These are phyloP conservation scores for Beauveria sp. DNA, from an alignment of 2,329 filamentous ascomycete species.

Conservation along the genomic window DNA sequence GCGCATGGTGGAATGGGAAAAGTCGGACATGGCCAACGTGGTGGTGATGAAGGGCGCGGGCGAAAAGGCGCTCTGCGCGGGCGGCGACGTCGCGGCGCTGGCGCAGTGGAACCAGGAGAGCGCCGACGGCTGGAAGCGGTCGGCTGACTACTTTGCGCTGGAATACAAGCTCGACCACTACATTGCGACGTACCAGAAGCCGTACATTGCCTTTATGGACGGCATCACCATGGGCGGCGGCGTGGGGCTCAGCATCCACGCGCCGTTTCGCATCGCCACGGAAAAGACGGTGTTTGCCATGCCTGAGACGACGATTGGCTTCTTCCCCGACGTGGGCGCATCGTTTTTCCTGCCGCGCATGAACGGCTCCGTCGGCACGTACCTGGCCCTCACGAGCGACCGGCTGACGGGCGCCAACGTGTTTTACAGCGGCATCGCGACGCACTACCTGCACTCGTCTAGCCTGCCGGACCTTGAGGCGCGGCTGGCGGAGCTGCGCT, in stretches of 20 bases:
- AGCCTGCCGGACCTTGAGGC: slow-evolving; percentile 73
- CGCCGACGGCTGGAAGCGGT: slow-evolving; percentile 62
- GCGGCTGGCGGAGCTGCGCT: slow-evolving; percentile 81
- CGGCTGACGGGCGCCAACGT: slow-evolving; percentile 74
- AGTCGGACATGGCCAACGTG: slow-evolving; percentile 89
- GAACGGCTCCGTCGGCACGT: slow-evolving; percentile 80
- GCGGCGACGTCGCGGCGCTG: slow-evolving; percentile 79
- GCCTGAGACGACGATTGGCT: slow-evolving; percentile 97
- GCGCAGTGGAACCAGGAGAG: slow-evolving; percentile 65
- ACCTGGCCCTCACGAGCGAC: slow-evolving; percentile 87
- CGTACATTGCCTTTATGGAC: slow-evolving; percentile 93
- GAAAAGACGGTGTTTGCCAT: slow-evolving; percentile 95
- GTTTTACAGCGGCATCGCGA: slow-evolving; percentile 87
- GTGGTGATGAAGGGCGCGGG: slow-evolving; percentile 88
- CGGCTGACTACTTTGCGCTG: slow-evolving; percentile 79
- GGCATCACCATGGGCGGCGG: slow-evolving; percentile 98
- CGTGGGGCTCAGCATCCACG: slow-evolving; percentile 88
- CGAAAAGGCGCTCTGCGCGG: slow-evolving; percentile 79
- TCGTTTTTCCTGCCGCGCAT: slow-evolving; percentile 93
- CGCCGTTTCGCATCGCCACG: slow-evolving; percentile 92
- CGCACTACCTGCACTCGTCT: slow-evolving; percentile 92
- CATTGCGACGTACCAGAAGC: slow-evolving; percentile 89
- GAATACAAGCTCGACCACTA: slow-evolving; percentile 96
- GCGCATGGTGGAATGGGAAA: slow-evolving; percentile 84
- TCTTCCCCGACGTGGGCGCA: slow-evolving; percentile 96